Base-by-base conservation (phyloP, 805 yeast genomes). In the Blastobotrys peoriensis region DNA sequence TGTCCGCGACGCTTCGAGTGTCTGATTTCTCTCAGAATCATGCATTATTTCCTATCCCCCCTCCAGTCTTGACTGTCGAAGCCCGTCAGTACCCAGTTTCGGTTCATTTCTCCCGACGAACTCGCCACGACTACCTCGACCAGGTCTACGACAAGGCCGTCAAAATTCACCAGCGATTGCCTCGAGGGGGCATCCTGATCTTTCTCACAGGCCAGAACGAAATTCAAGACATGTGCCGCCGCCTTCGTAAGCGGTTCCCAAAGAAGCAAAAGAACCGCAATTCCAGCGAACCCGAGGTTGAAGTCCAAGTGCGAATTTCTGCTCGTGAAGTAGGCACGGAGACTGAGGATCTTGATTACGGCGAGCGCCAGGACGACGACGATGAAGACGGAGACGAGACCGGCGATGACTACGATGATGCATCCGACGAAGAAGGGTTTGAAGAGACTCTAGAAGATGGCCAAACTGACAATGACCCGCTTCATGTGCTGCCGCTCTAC, bases 1-100 rank as follows among this genome's bases (percentile, higher is more conserved):
- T 93, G 99, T 89, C 98, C 36, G 99, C 99, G 15, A 93, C 99
- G 0, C 72, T 93, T 47, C 73, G 98, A 56, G 98, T 93, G 0
- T 67, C 91, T 13, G 99, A 93, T 62, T 93, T 93, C 59, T 79
- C 96, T 42, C 95, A 88, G 56, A 93, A 93, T 62, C 60, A 64
- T 13, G 65, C 72, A 1, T 67, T 94, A 25, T 93, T 94, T 57
- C 55, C 58, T 0, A 80, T 85, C 0, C 60, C 65, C 5, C 98
- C 98, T 1, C 98, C 98, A 2, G 77, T 94, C 28, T 66, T 94
- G 30, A 83, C 83, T 53, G 88, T 93, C 10, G 91, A 85, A 42
- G 95, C 98, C 0, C 78, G 99, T 62, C 98, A 91, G 60, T 88
- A 75, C 58, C 96, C 98, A 0, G 98, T 93, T 0, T 78, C 96